Evolutionary conservation across 192 early-diverging fungal genomes (phyloP).

Genomic region (Podila horticola): DNA sequence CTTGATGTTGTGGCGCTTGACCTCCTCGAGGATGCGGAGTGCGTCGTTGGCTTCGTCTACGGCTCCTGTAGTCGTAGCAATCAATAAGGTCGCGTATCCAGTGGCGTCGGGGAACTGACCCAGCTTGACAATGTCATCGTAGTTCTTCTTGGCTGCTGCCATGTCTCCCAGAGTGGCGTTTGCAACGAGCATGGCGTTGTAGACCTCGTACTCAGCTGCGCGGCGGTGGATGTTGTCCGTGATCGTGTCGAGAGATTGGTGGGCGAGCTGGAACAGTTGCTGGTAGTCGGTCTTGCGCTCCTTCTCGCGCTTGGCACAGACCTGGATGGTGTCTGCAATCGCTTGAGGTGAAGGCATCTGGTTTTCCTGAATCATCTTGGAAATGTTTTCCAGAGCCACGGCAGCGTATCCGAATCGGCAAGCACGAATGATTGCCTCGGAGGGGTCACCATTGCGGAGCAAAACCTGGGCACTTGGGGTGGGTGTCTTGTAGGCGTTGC

Average conservation of each 20-base stretch:
- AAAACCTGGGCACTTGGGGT: slow-evolving; percentile 12
- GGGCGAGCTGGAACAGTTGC: slow-evolving; percentile 26
- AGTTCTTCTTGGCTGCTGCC: slow-evolving; percentile 60
- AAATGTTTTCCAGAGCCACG: slow-evolving; percentile 27
- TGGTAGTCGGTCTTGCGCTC: slow-evolving; percentile 38
- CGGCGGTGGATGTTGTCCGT: slow-evolving; percentile 9
- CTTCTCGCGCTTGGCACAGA: slow-evolving; percentile 48
- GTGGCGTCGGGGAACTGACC: slow-evolving; percentile 61
- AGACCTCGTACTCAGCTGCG: slow-evolving; percentile 37
- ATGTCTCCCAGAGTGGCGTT: slow-evolving; percentile 62
- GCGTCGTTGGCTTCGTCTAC: slow-evolving; percentile 65
- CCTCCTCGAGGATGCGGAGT: slow-evolving; percentile 63
- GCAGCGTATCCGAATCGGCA: slow-evolving; percentile 36
- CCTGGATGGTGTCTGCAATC: slow-evolving; percentile 48
- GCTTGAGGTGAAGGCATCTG: slow-evolving; percentile 38
- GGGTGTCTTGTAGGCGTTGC: slow-evolving; percentile 2
- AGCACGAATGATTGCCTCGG: slow-evolving; percentile 42
- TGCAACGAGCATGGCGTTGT: slow-evolving; percentile 60
- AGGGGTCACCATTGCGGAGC: slow-evolving; percentile 30
- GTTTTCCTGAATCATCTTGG: slow-evolving; percentile 30
- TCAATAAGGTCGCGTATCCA: slow-evolving; percentile 62
- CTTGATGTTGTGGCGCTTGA: slow-evolving; percentile 61
- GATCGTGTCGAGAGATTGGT: slow-evolving; percentile 23
- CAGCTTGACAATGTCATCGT: slow-evolving; percentile 56
- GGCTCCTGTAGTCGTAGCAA: slow-evolving; percentile 58